Evolutionary conservation across 805 yeast species (phyloP), one percentile per base, ranked within the genome.

Genomic region (Sugiyamaella chiloensis): DNA sequence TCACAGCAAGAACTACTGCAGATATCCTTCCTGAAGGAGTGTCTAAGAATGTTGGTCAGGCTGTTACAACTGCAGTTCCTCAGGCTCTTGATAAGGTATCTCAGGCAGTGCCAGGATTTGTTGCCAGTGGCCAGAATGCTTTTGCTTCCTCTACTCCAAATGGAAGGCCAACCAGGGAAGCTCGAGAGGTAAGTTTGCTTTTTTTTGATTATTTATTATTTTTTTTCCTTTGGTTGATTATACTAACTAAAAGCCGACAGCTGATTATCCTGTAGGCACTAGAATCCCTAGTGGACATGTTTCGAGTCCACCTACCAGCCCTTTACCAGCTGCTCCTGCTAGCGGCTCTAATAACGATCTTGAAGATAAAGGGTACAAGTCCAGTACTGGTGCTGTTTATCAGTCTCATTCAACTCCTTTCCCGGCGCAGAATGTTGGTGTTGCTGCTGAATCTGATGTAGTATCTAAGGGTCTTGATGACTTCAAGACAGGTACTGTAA

Each of bases 251-350:
- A n/a, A n/a, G 32, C 29, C 41, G 3, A 9, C 41, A 16, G 16
- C 37, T 6, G 37, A 34, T 16, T 16, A 34, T 19, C 20, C 37
- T 3, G 37, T 34, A 19, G 37, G 37, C 4, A 34, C 37, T 34
- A 19, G 37, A 34, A 16, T 34, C 5, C 20, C 37, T 19, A 34
- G 37, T 19, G 37, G 37, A 5, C 37, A 34, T 12, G 16, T 21
- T 19, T 34, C 37, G 16, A 34, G 37, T 19, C 37, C 37, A 16
- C 37, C 37, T 12, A 34, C 37, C 20, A 34, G 37, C 20, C 37
- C 37, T 16, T 19, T 34, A 9, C 37, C 37, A 9, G 21, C 37
- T n/a, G 19, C 37, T 5, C 37, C 37, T 19, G 21, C 14, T 19
- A n/a, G n/a, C n/a, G n/a, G n/a, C n/a, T n/a, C n/a, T n/a, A n/a